phyloP scores from a whole-genome alignment of 257 asterid species.

The Solanum commersonii region DNA sequence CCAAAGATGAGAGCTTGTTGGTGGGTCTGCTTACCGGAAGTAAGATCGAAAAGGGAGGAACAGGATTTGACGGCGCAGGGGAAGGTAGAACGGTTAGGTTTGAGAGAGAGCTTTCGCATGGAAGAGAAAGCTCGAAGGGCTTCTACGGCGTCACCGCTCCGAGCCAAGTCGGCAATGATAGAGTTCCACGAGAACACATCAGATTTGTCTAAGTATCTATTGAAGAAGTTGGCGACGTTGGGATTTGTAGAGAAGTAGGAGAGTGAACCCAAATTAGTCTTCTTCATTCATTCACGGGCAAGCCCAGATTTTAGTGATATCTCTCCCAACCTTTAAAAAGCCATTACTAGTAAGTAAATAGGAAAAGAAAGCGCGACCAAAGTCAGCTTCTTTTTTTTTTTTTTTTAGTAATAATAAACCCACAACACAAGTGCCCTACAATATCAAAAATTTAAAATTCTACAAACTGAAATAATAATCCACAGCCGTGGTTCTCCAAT shows the following conservation, averaged over 20 bases:
- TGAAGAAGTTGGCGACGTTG: constrained; percentile 45
- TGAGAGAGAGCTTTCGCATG: constrained; percentile 68
- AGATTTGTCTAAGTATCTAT: constrained; percentile 60
- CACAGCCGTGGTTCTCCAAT: constrained; percentile 8
- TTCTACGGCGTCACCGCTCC: constrained; percentile 69
- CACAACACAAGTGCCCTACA: not conserved
- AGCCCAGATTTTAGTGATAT: not conserved
- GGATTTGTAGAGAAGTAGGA: constrained; percentile 24
- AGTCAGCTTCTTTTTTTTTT: not conserved
- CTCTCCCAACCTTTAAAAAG: not conserved
- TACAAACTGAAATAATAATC: constrained; percentile 34
- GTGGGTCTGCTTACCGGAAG: constrained; percentile 79
- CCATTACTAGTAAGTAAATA: not conserved
- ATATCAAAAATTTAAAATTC: constrained; percentile 7
- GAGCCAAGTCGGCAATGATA: constrained; percentile 74
- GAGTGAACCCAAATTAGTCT: not conserved
- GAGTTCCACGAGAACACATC: constrained; percentile 87
- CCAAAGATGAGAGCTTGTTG: constrained; percentile 75
- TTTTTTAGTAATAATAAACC: not conserved
- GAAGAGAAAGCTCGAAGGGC: constrained; percentile 79
- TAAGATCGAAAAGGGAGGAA: constrained; percentile 62
- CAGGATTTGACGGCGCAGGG: constrained; percentile 88
- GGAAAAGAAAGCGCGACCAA: not conserved
- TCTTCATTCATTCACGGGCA: constrained; percentile 9
- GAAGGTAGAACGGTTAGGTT: constrained; percentile 71